Evolutionary conservation across 345 rosid genomes (phyloP), one percentile per base, ranked within the genome.

Genomic region (Fremontodendron californicum): DNA sequence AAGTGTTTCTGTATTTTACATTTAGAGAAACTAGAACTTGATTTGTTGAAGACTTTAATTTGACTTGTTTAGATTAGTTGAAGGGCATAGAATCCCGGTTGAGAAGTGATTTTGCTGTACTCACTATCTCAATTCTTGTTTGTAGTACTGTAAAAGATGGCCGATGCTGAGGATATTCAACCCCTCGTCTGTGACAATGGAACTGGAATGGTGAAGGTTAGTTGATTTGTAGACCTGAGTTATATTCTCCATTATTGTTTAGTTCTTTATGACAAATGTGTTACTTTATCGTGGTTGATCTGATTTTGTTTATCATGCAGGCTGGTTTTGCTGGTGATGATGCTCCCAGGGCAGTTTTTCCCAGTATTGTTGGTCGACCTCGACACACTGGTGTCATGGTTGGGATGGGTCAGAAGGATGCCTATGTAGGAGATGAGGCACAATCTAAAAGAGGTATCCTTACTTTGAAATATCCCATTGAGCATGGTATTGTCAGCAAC

Each of bases 351-450:
- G 87, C 87, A 60, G 88, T 85, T 16, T 85, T 85, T 61, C 88
- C 88, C 13, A 85, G 88, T 54, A 85, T 85, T 49, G 88, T 85
- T 25, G 88, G 88, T 35, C 71, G 78, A 39, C 78, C 78, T 0
- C 73, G 78, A 40, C 78, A 76, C 58, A 82, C 76, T 76, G 82
- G 76, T 78, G 84, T 85, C 80, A 82, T 78, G 88, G 88, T 57
- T 80, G 84, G 87, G 78, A 84, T 67, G 85, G 83, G 75, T 75
- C 83, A 74, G 82, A 93, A 93, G 75, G 97, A 93, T 84, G 97
- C 94, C 5, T 94, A 92, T 63, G 98, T 92, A 54, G 98, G 83
- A 65, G 78, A 76, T 66, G 88, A 85, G 73, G 88, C 88, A 43
- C 88, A 85, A 16, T 85, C 88, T 8, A 85, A 85, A 66, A 85